A percentile compares a stretch with the other conserved stretches of the same genome.
Conservation (phyloP, 2,329 filamentous ascomycete species). For the Polychaeton citri region DNA sequence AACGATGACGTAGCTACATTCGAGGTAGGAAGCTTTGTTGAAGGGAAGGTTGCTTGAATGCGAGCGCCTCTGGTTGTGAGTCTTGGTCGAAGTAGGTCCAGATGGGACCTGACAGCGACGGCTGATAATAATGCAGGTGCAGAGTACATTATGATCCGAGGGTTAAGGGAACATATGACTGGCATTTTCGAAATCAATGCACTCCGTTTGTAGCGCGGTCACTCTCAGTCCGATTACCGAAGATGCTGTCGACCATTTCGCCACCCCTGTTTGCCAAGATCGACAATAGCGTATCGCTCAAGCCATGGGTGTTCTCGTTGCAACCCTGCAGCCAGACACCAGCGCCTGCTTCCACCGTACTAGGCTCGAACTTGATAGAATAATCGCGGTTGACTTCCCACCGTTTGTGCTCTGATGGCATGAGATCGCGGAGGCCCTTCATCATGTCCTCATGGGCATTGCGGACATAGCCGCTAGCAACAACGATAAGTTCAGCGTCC, state of each 20-base stretch:
- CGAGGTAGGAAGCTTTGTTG: too few relatives aligned
- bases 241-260: constrained; percentile 25
- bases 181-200: too few relatives aligned
- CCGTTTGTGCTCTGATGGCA: constrained; percentile 33
- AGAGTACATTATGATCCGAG: too few relatives aligned
- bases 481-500: constrained; percentile 68
- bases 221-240: constrained; percentile 9
- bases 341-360: constrained; percentile 55
- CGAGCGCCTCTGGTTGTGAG: too few relatives aligned
- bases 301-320: constrained; percentile 82
- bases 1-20: too few relatives aligned
- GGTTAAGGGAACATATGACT: too few relatives aligned
- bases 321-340: constrained; percentile 91
- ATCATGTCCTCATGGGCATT: constrained; percentile 70
- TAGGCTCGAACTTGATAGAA: constrained; percentile 55
- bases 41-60: too few relatives aligned
- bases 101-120: too few relatives aligned
- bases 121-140: too few relatives aligned
- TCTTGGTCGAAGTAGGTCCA: too few relatives aligned
- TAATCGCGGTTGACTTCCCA: constrained; percentile 69
- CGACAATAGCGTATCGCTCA: constrained; percentile 32
- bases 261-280: constrained; percentile 23
- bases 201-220: too few relatives aligned
- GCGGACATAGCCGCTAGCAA: constrained; percentile 76
- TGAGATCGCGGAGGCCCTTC: constrained; percentile 37